Percentiles rank a stretch among this genome's conserved stretches.
These are phyloP conservation scores for Albifimbria verrucaria DNA, from an alignment of 2,329 filamentous ascomycete species.

Conservation along the genomic window DNA sequence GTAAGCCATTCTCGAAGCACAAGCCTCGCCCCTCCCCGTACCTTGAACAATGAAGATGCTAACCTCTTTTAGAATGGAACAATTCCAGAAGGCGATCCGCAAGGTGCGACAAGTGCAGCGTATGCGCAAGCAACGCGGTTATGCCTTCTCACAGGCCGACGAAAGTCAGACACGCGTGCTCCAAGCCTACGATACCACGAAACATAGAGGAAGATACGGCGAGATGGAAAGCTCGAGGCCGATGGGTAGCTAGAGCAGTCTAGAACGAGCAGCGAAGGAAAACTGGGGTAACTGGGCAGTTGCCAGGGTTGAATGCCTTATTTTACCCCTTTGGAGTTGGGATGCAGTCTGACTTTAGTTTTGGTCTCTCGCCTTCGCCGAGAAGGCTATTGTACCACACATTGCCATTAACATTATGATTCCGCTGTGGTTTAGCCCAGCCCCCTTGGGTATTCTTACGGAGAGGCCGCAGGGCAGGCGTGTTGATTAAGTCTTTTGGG, in stretches of 20 bases:
- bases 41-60: constrained; percentile 8
- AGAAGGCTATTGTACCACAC: neutral
- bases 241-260: constrained; percentile 15
- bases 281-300: neutral
- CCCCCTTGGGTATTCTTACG: neutral
- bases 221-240: constrained; percentile 71
- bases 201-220: constrained; percentile 85
- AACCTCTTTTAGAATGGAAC: constrained; percentile 72
- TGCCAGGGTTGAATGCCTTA: neutral
- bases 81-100: constrained; percentile 98
- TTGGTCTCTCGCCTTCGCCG: neutral
- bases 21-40: neutral
- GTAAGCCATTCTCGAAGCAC: constrained; percentile 46
- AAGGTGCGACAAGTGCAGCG: constrained; percentile 98
- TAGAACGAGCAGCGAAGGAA: neutral
- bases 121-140: constrained; percentile 98
- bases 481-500: neutral
- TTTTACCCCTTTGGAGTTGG: neutral
- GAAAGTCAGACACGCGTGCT: constrained; percentile 93
- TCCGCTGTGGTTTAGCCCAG: neutral
- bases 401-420: neutral
- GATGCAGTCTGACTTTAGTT: neutral
- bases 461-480: neutral
- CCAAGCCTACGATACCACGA: constrained; percentile 96
- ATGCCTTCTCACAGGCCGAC: constrained; percentile 96